These are phyloP conservation scores for Wallacemonas sp. DNA, from an alignment of 208 protist genomes.

Conservation along the genomic window DNA sequence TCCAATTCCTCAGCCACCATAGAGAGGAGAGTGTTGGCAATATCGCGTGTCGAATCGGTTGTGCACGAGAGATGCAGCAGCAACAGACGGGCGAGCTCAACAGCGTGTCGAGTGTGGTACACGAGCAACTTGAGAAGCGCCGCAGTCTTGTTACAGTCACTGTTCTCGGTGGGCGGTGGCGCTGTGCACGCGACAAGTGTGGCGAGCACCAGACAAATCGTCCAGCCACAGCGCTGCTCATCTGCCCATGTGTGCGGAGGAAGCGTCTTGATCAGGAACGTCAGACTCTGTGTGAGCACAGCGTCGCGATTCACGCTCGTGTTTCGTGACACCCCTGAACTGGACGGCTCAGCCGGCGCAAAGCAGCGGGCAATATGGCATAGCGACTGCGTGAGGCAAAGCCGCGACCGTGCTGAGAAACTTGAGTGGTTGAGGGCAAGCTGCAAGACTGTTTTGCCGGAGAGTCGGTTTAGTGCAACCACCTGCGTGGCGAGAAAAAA, in stretches of 20 bases:
- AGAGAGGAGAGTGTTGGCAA: neutral
- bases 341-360: neutral
- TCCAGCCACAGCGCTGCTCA: neutral
- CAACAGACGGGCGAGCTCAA: neutral
- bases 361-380: slow-evolving; percentile 2
- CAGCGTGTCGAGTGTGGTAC: neutral
- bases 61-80: neutral
- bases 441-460: neutral
- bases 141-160: too few relatives aligned
- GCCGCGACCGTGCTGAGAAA: neutral
- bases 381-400: neutral
- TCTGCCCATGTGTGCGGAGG: neutral
- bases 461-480: neutral
- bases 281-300: neutral
- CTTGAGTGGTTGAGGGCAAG: neutral
- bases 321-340: neutral
- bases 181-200: neutral
- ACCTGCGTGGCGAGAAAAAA: slow-evolving; percentile 2
- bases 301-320: neutral
- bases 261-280: neutral
- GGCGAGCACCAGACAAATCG: neutral
- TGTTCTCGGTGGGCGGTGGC: neutral
- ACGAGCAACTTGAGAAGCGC: neutral
- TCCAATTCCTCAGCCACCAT: neutral
- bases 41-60: neutral